phyloP scores from a whole-genome alignment of 1,284 basidiomycete genomes.

The Inonotus hispidus region DNA sequence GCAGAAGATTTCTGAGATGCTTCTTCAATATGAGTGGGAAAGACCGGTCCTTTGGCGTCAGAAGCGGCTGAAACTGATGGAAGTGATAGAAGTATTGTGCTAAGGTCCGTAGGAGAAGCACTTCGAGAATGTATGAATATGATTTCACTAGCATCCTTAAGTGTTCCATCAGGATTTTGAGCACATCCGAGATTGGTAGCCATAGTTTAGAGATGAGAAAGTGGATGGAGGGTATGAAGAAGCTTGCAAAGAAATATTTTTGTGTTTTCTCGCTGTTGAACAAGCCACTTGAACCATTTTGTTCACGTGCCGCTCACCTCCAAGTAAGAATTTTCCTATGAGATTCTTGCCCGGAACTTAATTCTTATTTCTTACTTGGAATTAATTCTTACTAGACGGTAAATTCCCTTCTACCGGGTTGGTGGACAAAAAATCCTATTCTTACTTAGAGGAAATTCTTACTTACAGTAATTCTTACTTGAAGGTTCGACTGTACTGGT shows the following conservation, averaged over 20 bases:
- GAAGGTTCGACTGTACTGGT: neutral
- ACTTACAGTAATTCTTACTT: neutral
- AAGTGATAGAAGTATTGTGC: neutral
- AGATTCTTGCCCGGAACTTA: neutral
- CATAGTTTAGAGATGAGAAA: neutral
- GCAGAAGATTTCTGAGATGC: neutral
- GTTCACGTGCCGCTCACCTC: neutral
- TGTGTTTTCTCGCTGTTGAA: neutral
- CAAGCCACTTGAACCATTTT: neutral
- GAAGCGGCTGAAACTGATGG: neutral
- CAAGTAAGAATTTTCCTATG: neutral
- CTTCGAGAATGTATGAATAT: neutral
- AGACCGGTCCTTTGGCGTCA: neutral
- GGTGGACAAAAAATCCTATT: neutral
- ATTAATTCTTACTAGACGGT: neutral
- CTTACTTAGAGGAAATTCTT: neutral
- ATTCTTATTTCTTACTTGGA: neutral
- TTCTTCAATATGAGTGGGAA: neutral
- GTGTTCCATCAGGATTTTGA: constrained; percentile 4
- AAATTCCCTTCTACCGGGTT: neutral
- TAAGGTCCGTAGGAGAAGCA: neutral
- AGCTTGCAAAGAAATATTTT: neutral
- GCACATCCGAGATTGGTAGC: constrained; percentile 4
- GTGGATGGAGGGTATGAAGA: neutral
- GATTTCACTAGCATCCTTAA: constrained; percentile 11